Base-by-base conservation (phyloP, 2,329 filamentous ascomycete genomes). In the Tympanopsis confertula region DNA sequence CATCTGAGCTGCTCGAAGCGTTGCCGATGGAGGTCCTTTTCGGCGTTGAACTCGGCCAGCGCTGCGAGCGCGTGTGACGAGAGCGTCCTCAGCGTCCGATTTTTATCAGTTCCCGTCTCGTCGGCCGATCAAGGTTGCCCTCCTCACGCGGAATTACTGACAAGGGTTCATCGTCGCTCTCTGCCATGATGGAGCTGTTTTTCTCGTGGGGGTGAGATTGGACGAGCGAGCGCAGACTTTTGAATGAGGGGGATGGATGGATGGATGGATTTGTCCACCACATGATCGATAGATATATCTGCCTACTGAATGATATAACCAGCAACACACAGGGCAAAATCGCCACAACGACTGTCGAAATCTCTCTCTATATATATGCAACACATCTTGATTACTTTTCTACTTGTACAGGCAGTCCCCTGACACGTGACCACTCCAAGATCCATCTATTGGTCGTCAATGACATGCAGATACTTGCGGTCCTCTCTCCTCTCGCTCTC, bases 401-500 rank as follows among this genome's bases (percentile, higher is more conserved):
- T n/a, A n/a, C n/a, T n/a, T n/a, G n/a, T n/a, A n/a, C n/a, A n/a
- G n/a, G n/a, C n/a, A n/a, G n/a, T n/a, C n/a, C n/a, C n/a, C n/a
- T n/a, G n/a, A n/a, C n/a, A n/a, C n/a, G n/a, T n/a, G n/a, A n/a
- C n/a, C n/a, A n/a, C n/a, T n/a, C n/a, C n/a, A n/a, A n/a, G n/a
- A n/a, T n/a, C n/a, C n/a, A n/a, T 60, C 65, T 79, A 91, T 70
- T 87, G 75, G 59, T 91, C 82, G 58, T 94, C 86, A 55, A 86
- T 68, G 43, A 98, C 88, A 60, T 98, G 91, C 59, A 96, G 67
- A 60, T 94, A 98, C 71, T 95, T 91, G 74, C 81, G 91, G 64
- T 96, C 88, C 61, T 96, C 88, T 51, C 75, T 73, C 73, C 80
- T 91, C 71, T 98, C 91, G 62, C 82, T 84, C 66, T 95, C 89